These are phyloP conservation scores for Theobroma grandiflorum DNA, from an alignment of 441 rosid genomes.

Conservation along the genomic window DNA sequence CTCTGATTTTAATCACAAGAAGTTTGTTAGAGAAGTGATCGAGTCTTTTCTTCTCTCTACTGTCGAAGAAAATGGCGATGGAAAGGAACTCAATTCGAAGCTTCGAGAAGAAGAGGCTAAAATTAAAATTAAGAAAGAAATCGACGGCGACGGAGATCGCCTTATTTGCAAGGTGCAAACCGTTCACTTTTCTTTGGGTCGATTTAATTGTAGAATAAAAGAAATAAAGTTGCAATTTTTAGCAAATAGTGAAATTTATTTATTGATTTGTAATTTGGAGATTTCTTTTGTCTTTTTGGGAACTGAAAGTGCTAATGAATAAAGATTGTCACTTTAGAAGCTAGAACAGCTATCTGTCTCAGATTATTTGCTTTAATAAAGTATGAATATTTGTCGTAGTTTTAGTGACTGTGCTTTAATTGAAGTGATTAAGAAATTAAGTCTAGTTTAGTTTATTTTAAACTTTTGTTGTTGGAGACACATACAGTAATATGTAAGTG, in stretches of 20 bases:
- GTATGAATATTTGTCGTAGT: neutral
- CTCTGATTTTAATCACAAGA: constrained; percentile 45
- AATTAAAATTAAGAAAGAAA: constrained; percentile 33
- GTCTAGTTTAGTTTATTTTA: neutral
- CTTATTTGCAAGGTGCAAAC: constrained; percentile 65
- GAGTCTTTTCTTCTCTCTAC: constrained; percentile 67
- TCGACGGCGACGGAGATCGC: constrained; percentile 41
- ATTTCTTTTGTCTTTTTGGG: neutral
- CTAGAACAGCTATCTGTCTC: neutral
- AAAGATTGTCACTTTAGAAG: neutral
- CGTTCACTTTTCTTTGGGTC: neutral
- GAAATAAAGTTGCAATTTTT: neutral
- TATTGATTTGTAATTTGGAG: neutral
- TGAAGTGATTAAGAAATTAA: neutral
- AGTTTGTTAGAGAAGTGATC: constrained; percentile 62
- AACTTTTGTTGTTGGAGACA: neutral
- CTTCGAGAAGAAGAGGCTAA: constrained; percentile 24
- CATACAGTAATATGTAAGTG: neutral
- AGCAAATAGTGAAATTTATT: neutral
- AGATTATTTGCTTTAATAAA: neutral
- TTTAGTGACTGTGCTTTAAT: neutral
- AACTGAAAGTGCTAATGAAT: constrained; percentile 9
- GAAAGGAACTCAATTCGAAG: constrained; percentile 22
- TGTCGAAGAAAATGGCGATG: constrained; percentile 28
- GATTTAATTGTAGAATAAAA: neutral